Evolutionary conservation across 169 alveolate genomes (phyloP).

Genomic region (Plasmodium gaboni): DNA sequence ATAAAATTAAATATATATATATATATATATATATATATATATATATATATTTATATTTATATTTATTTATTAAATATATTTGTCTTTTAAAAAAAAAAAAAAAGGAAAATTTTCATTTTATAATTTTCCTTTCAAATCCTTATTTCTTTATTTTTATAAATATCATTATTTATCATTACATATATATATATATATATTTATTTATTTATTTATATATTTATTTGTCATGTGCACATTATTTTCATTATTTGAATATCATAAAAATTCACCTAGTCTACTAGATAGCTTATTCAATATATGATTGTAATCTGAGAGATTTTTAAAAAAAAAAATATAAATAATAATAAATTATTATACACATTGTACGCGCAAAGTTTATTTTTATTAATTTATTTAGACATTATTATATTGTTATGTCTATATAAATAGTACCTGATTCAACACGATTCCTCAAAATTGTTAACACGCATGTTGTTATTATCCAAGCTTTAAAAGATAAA

Average conservation of each 20-base stretch:
- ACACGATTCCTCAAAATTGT: constrained; percentile 22
- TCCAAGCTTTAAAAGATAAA: constrained; percentile 21
- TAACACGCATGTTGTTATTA: constrained; percentile 13
- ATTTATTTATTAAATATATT: too few relatives aligned
- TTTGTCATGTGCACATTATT: too few relatives aligned
- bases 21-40: too few relatives aligned
- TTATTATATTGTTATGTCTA: not conserved
- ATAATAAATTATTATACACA: not conserved
- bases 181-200: not conserved
- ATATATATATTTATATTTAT: too few relatives aligned
- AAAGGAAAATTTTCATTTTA: not conserved
- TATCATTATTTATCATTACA: not conserved
- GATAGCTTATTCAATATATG: constrained; percentile 39
- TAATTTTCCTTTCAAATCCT: not conserved
- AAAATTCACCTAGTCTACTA: constrained; percentile 38
- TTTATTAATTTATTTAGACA: not conserved
- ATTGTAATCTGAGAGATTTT: constrained; percentile 27
- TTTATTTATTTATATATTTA: too few relatives aligned
- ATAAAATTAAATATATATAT: too few relatives aligned
- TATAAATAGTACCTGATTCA: constrained; percentile 25
- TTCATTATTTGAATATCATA: not conserved
- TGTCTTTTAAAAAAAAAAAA: not conserved
- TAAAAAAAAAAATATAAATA: not conserved
- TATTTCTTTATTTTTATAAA: not conserved
- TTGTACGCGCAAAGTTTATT: not conserved